Conservation (phyloP, 2,329 filamentous ascomycete genomes). For the Leptodontidium sp. region DNA sequence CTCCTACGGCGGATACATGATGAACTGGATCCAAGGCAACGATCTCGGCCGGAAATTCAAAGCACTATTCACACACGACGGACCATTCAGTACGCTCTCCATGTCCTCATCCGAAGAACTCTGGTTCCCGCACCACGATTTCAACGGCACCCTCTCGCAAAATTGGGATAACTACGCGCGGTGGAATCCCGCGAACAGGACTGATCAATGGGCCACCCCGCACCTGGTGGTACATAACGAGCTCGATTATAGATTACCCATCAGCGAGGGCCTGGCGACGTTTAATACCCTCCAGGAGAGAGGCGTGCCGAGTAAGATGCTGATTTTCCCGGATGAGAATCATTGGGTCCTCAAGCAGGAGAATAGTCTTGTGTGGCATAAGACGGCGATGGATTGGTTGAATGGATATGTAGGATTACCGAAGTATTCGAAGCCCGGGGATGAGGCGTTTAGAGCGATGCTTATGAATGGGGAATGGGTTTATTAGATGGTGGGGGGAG, state of each 20-base stretch:
- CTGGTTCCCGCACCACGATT: slow-evolving; percentile 73
- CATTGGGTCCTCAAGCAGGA: slow-evolving; percentile 87
- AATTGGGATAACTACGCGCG: slow-evolving; percentile 68
- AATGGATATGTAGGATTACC: slow-evolving; percentile 49
- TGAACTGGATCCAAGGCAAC: slow-evolving; percentile 90
- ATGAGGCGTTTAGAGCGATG: slow-evolving; percentile 28
- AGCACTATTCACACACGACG: slow-evolving; percentile 59
- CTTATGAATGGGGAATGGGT: slow-evolving; percentile 36
- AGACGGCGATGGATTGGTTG: slow-evolving; percentile 80
- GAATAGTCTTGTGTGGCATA: slow-evolving; percentile 85
- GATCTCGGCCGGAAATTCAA: slow-evolving; percentile 82
- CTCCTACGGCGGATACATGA: slow-evolving; percentile 78
- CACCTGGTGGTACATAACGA: slow-evolving; percentile 89
- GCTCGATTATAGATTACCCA: slow-evolving; percentile 84
- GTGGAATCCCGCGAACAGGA: slow-evolving; percentile 71
- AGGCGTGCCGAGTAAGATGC: slow-evolving; percentile 66
- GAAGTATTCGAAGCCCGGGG: slow-evolving; percentile 23
- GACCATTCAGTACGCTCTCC: slow-evolving; percentile 35
- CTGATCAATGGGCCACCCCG: slow-evolving; percentile 81
- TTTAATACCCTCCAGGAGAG: slow-evolving; percentile 64
- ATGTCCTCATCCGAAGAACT: slow-evolving; percentile 71
- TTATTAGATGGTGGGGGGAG: slow-evolving; percentile 10
- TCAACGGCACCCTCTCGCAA: slow-evolving; percentile 67
- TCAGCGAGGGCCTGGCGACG: slow-evolving; percentile 75
- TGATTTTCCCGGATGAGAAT: slow-evolving; percentile 74